Percentiles rank a stretch among this genome's conserved stretches.
phyloP scores from a whole-genome alignment of 106 monocot genomes.

The Dioscorea zingiberensis region DNA sequence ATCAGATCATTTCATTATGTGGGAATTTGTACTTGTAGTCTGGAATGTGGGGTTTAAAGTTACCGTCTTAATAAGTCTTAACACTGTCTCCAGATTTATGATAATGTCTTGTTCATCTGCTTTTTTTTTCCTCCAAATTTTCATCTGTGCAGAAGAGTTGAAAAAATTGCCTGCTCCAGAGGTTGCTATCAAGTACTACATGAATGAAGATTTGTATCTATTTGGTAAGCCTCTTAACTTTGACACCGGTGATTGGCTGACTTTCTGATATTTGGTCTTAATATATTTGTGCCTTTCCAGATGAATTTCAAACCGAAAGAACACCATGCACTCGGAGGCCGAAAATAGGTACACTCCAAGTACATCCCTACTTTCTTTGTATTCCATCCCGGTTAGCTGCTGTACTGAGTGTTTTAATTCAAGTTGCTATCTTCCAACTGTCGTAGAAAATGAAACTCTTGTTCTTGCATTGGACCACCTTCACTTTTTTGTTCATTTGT shows the following conservation, averaged over 20 bases:
- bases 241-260: neutral
- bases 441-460: neutral
- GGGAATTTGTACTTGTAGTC: no score
- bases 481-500: neutral
- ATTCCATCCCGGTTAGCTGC: neutral
- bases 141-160: constrained; percentile 65
- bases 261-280: neutral
- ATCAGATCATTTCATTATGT: no score
- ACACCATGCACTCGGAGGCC: constrained; percentile 76
- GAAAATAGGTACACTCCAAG: constrained; percentile 50
- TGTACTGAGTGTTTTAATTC: neutral
- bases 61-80: no score
- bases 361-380: neutral
- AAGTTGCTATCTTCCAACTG: neutral
- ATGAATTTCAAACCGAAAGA: constrained; percentile 95
- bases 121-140: neutral
- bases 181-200: constrained; percentile 84
- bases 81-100: no score
- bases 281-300: constrained; percentile 27
- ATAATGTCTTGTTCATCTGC: no score
- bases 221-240: constrained; percentile 50
- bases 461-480: neutral
- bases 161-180: constrained; percentile 75
- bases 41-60: no score
- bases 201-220: constrained; percentile 83